Conservation (phyloP, 805 yeast genomes). For the Sugiyamaella lignohabitans region DNA sequence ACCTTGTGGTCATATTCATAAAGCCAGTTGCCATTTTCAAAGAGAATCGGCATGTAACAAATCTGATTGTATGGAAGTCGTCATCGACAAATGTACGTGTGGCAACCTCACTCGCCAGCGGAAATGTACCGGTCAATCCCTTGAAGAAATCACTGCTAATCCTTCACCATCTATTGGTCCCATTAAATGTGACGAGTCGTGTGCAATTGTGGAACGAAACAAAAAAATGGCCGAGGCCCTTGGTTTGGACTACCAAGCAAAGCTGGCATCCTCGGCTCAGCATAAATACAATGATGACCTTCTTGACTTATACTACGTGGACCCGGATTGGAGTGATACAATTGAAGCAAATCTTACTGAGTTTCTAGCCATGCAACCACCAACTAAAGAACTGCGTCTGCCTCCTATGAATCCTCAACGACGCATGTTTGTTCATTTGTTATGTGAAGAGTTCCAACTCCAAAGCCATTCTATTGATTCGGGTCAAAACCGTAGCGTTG, state of each 20-base stretch:
- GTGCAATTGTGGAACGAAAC: constrained; percentile 57
- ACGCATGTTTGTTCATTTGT: constrained; percentile 61
- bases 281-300: constrained; percentile 37
- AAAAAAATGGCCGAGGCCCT: constrained; percentile 59
- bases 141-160: constrained; percentile 23
- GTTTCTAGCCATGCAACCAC: constrained; percentile 39
- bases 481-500: constrained; percentile 73
- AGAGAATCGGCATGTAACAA: constrained; percentile 38
- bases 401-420: constrained; percentile 68
- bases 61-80: constrained; percentile 30
- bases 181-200: constrained; percentile 63
- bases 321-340: constrained; percentile 60
- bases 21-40: constrained; percentile 59
- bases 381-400: constrained; percentile 47
- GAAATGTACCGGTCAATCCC: constrained; percentile 51
- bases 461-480: constrained; percentile 72
- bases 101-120: constrained; percentile 45
- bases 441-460: constrained; percentile 53
- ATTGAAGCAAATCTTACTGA: constrained; percentile 49
- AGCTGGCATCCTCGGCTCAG: constrained; percentile 11
- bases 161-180: constrained; percentile 28
- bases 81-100: constrained; percentile 56
- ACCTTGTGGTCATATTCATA: constrained; percentile 66
- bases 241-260: constrained; percentile 30
- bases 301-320: constrained; percentile 44